Percentiles rank a stretch among this genome's conserved stretches.
Conservation (phyloP, 2,329 filamentous ascomycete genomes). For the Monosporascus sp. region DNA sequence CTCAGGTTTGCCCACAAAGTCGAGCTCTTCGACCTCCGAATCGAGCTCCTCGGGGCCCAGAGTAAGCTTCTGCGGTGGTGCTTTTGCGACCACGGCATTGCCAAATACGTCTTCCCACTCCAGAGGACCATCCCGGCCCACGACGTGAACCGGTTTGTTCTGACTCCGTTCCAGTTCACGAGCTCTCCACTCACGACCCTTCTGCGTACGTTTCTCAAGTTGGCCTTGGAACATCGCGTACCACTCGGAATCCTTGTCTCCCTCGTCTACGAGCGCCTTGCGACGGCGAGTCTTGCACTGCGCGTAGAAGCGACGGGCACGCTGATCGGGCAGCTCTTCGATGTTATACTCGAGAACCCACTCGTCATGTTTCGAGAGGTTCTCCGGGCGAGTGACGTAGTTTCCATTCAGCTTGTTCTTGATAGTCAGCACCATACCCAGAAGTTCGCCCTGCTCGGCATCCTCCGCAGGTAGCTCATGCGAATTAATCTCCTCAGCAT, state of each 20-base stretch:
- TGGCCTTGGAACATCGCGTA: slow-evolving; percentile 43
- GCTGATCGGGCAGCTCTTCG: slow-evolving; percentile 49
- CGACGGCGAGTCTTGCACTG: slow-evolving; percentile 53
- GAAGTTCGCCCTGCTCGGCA: slow-evolving; percentile 35
- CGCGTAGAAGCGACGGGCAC: slow-evolving; percentile 49
- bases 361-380: slow-evolving; percentile 35
- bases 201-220: slow-evolving; percentile 37
- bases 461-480: slow-evolving; percentile 2
- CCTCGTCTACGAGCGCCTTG: slow-evolving; percentile 39
- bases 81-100: background rate
- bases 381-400: slow-evolving; percentile 56
- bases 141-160: slow-evolving; percentile 40
- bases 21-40: too few relatives aligned
- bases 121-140: slow-evolving; percentile 35
- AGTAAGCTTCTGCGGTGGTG: background rate
- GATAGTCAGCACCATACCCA: slow-evolving; percentile 68
- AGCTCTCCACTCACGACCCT: slow-evolving; percentile 56
- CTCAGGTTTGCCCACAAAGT: too few relatives aligned
- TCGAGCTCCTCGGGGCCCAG: background rate
- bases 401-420: slow-evolving; percentile 67
- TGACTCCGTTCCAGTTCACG: slow-evolving; percentile 48
- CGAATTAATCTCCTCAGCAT: background rate
- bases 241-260: slow-evolving; percentile 35
- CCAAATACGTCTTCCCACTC: slow-evolving; percentile 32
- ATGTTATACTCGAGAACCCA: slow-evolving; percentile 82